Conservation (phyloP, 2,329 filamentous ascomycete genomes). For the Calonectria pseudoturangicola region DNA sequence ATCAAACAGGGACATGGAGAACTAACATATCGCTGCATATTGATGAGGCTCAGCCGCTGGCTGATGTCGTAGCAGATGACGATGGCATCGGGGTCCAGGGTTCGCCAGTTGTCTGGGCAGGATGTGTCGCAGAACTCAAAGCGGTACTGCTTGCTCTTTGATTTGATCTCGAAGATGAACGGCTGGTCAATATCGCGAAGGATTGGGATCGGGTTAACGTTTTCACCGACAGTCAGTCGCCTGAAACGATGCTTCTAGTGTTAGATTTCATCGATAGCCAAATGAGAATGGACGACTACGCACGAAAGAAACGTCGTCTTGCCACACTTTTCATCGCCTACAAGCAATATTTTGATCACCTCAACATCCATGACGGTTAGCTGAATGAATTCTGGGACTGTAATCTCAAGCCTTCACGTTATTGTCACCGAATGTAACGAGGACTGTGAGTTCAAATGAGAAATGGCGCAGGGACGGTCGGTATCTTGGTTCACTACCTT, state of each 20-base stretch:
- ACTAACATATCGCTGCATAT: conserved; percentile 74
- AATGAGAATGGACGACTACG: conserved; percentile 55
- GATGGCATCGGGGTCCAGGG: conserved; percentile 75
- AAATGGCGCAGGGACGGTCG: conserved; percentile 29
- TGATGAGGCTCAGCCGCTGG: conserved; percentile 74
- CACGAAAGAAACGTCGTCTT: conserved; percentile 79
- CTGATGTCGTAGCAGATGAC: conserved; percentile 78
- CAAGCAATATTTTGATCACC: conserved; percentile 71
- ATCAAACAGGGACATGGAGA: conserved; percentile 39
- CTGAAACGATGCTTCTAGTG: conserved; percentile 58
- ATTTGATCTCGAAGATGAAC: conserved; percentile 73
- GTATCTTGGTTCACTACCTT: conserved; percentile 9
- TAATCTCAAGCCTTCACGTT: not conserved
- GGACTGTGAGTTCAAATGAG: conserved; percentile 1
- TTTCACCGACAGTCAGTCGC: conserved; percentile 69
- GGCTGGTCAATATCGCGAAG: conserved; percentile 77
- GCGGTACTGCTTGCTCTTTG: conserved; percentile 64
- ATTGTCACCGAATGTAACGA: not conserved
- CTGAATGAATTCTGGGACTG: not conserved
- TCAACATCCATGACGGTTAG: conserved; percentile 65
- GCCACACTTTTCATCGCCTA: conserved; percentile 76
- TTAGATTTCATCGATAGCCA: conserved; percentile 37
- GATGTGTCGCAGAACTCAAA: conserved; percentile 78
- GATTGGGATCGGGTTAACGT: conserved; percentile 65
- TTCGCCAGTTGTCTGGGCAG: conserved; percentile 74